These are phyloP conservation scores for Lathyrus sativus DNA, from an alignment of 306 rosid species.

Conservation along the genomic window DNA sequence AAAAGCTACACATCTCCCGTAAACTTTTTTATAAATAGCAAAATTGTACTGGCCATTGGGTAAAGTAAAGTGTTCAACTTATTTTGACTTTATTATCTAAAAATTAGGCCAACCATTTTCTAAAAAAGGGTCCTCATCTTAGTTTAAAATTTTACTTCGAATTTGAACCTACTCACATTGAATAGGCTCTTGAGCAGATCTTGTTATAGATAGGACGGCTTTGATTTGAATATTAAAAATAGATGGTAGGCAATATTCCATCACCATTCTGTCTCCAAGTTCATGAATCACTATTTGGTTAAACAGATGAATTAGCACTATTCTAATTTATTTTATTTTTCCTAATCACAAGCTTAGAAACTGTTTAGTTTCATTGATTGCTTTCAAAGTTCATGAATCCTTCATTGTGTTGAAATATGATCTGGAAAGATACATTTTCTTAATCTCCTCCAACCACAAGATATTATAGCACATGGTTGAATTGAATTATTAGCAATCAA, in stretches of 20 bases:
- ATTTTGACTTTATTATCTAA: background rate
- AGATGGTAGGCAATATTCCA: conserved; percentile 17
- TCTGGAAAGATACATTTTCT: conserved; percentile 28
- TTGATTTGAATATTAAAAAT: background rate
- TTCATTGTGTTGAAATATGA: conserved; percentile 23
- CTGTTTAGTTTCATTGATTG: background rate
- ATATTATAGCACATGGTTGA: conserved; percentile 7
- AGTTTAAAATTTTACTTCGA: background rate
- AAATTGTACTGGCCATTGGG: background rate
- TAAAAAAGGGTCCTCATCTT: background rate
- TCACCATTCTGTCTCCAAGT: conserved; percentile 16
- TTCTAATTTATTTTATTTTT: conserved; percentile 5
- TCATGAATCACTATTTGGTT: conserved; percentile 24
- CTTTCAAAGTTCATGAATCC: background rate
- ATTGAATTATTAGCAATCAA: conserved; percentile 27
- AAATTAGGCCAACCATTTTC: background rate
- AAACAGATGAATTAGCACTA: conserved; percentile 25
- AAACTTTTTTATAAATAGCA: background rate
- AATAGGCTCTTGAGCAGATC: background rate
- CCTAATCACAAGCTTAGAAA: background rate
- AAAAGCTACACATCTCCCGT: too few relatives aligned
- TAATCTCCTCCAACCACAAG: conserved; percentile 16
- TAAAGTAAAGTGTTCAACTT: background rate
- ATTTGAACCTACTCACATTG: background rate
- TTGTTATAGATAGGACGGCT: background rate